Conservation (phyloP, 164 flowering plant genomes). For the Buxus sempervirens region DNA sequence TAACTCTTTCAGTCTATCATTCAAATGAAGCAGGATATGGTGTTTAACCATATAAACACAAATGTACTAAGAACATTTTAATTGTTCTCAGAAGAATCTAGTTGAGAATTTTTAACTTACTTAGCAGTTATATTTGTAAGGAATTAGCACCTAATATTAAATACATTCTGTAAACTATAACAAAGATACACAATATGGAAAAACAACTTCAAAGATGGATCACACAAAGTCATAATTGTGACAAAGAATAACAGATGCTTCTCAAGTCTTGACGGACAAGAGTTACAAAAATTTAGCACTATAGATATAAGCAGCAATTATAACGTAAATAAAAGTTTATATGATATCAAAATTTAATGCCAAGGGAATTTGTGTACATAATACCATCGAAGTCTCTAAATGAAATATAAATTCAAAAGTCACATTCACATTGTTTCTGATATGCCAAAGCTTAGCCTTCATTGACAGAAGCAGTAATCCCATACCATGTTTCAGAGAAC, state of each 20-base stretch:
- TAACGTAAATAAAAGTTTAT: not conserved
- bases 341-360: not conserved
- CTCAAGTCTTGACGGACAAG: not conserved
- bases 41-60: too few relatives aligned
- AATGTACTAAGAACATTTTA: too few relatives aligned
- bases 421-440: not conserved
- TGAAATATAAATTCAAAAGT: not conserved
- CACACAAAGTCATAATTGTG: not conserved
- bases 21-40: too few relatives aligned
- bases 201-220: not conserved
- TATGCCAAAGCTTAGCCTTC: not conserved
- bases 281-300: not conserved
- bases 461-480: slow-evolving; percentile 2
- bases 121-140: not conserved
- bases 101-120: too few relatives aligned
- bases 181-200: too few relatives aligned
- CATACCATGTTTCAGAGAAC: slow-evolving; percentile 53
- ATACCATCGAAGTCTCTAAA: not conserved
- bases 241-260: not conserved
- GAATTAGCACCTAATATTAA: not conserved
- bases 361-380: not conserved
- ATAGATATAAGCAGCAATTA: not conserved
- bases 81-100: too few relatives aligned
- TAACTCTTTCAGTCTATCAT: too few relatives aligned
- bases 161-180: not conserved